Evolutionary conservation across 495 filamentous ascomycete species (phyloP), one percentile per base, ranked within the genome.

Genomic region (Penicillium paxilli): DNA sequence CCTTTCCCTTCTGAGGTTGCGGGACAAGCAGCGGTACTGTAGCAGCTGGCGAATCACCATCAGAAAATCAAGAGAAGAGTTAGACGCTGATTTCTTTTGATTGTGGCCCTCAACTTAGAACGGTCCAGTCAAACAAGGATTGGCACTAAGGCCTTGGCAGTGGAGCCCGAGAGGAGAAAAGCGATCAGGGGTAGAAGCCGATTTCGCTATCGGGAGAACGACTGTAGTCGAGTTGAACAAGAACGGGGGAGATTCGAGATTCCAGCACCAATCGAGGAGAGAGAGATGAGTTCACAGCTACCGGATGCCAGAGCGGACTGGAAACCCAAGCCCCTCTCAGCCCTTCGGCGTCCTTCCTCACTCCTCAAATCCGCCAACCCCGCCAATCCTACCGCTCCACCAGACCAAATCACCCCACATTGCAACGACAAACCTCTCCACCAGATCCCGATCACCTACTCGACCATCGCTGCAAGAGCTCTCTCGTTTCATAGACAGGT

Each of bases 281-380:
- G 49, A 22, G 49, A 52, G 49, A 52, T 52, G 49, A 42, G 24
- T 32, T 52, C 38, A 10, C 38, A 26, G 2, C 37, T 44, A 44
- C 49, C 23, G 22, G 40, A 52, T 24, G 12, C 23, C 35, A 44
- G 40, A 19, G 49, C 2, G 24, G 37, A 8, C 42, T 53, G 51
- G 51, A 53, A 53, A 12, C 51, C 41, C 42, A 53, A 53, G 42
- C 51, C 51, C 24, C 51, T 53, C 51, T 53, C 30, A 46, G 51
- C 51, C 25, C 51, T 46, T 17, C 35, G 35, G n/a, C 30, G 41
- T 53, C 41, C 42, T 38, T 48, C 46, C 28, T 53, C 51, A 21
- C 51, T 46, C 28, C 42, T 53, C 42, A 46, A 53, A 53, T 12
- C 30, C 30, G 8, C 28, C 28, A 32, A 32, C 28, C 23, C 51